These are phyloP conservation scores for Picea engelmannii DNA, from an alignment of 83 land plant genomes.

Conservation along the genomic window DNA sequence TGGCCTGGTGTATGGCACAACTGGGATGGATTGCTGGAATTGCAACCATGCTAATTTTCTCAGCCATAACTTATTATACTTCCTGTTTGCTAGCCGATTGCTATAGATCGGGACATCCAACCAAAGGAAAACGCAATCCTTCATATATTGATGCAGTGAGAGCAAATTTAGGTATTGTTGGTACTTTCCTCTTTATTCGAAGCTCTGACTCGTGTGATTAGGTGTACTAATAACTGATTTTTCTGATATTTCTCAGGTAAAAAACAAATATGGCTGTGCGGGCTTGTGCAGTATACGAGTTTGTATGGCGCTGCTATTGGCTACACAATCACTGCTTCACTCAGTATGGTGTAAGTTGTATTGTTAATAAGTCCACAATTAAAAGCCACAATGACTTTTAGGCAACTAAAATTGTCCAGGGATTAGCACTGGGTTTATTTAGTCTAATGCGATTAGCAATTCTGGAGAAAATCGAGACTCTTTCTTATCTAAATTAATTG, in stretches of 20 bases:
- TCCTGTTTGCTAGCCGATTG: conserved; percentile 67
- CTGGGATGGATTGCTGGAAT: conserved; percentile 85
- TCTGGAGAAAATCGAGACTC: no score
- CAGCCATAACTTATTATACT: conserved; percentile 65
- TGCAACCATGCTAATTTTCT: conserved; percentile 58
- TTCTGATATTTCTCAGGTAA: not conserved
- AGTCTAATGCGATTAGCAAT: no score
- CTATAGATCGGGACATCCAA: conserved; percentile 69
- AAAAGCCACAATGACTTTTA: no score
- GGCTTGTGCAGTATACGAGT: conserved; percentile 13
- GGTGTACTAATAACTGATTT: not conserved
- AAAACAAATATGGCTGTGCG: conserved; percentile 12
- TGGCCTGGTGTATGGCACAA: conserved; percentile 86
- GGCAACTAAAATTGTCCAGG: no score
- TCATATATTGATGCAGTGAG: conserved; percentile 77
- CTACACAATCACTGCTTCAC: conserved; percentile 17
- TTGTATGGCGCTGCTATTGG: conserved; percentile 13
- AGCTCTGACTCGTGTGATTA: not conserved
- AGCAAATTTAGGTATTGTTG: conserved; percentile 54
- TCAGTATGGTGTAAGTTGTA: conserved; percentile 18
- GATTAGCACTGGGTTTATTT: no score
- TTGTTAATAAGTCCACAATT: no score
- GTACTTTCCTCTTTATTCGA: not conserved
- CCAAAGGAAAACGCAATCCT: conserved; percentile 67
- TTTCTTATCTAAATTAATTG: no score